Percentiles rank a stretch among this genome's conserved stretches.
phyloP scores from a whole-genome alignment of 495 filamentous ascomycete genomes.

The Aspergillus diversus region DNA sequence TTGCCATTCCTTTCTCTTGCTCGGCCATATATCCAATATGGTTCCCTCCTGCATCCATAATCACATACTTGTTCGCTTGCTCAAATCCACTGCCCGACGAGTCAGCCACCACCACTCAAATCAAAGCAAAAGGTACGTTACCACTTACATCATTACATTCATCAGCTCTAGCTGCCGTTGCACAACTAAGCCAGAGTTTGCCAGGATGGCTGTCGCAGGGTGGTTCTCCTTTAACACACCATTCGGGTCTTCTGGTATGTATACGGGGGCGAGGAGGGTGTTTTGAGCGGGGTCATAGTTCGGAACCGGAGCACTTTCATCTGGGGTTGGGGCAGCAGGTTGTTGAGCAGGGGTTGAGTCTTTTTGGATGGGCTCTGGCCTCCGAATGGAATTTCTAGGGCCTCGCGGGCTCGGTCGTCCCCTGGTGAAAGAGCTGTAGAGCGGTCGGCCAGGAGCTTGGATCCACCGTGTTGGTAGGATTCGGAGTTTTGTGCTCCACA shows the following conservation, averaged over 20 bases:
- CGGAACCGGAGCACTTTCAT: conserved; percentile 18
- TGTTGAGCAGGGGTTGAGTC: conserved; percentile 14
- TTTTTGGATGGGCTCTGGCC: conserved; percentile 30
- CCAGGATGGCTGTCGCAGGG: conserved; percentile 60
- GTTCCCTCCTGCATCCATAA: conserved; percentile 69
- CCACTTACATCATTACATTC: conserved; percentile 64
- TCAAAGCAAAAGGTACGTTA: background rate
- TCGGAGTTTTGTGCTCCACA: conserved; percentile 40
- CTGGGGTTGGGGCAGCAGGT: conserved; percentile 12
- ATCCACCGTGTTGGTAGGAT: conserved; percentile 27
- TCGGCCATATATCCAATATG: conserved; percentile 74
- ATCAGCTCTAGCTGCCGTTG: conserved; percentile 71
- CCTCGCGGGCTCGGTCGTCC: conserved; percentile 31
- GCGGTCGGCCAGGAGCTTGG: conserved; percentile 30
- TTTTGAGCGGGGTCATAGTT: conserved; percentile 49
- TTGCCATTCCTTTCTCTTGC: conserved; percentile 63
- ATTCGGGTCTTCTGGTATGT: conserved; percentile 66
- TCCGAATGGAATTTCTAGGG: conserved; percentile 37
- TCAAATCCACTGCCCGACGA: conserved; percentile 59
- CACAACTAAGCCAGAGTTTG: conserved; percentile 66
- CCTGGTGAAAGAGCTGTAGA: conserved; percentile 37
- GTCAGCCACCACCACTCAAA: conserved; percentile 1
- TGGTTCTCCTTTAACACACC: conserved; percentile 63
- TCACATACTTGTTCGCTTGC: conserved; percentile 73
- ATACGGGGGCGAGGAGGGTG: conserved; percentile 54